Evolutionary conservation across 2,329 filamentous ascomycete species (phyloP), one percentile per base, ranked within the genome.

Genomic region (Aspergillus phoenicis): DNA sequence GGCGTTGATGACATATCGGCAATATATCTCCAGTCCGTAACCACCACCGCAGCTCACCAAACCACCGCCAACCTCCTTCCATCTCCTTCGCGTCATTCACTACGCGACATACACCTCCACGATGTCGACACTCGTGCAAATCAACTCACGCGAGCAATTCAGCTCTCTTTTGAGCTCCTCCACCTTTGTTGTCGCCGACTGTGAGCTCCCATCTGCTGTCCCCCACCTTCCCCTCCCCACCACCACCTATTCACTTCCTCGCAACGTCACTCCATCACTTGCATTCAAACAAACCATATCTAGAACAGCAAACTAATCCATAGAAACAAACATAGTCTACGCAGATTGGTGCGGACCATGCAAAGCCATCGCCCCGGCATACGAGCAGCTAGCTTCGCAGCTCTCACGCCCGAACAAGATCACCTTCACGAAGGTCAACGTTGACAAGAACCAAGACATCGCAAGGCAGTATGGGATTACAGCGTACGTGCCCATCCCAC

Each of bases 361-460:
- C 85, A 90, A 91, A 70, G 83, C 86, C 66, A 93, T 98, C 67
- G 90, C 90, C 5, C 91, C 93, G 17, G 78, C 93, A 64, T 97
- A 91, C 80, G 91, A 95, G 71, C 81, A 88, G 73, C 85, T 97
- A 52, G 88, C 93, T 33, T 74, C 79, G 48, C 84, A 88, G 63
- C 84, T 96, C 49, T 90, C 91, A 17, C 85, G 87, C 55, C 85
- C 89, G 15, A 87, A 88, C 68, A 81, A 85, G 66, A 88, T 97
- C 69, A 91, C 89, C 36, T 97, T 98, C 75, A 87, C 87, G 75
- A 97, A 95, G 81, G 85, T 97, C 80, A 89, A 98, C 82, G 89
- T 87, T 62, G 92, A 97, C 68, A 77, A 84, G 54, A 90, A 95
- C 74, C 82, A 87, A 70, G 87, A 91, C 39, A 86, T 98, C 64